These are phyloP conservation scores for Gyrodon lividus DNA, from an alignment of 768 basidiomycete genomes.

Conservation along the genomic window DNA sequence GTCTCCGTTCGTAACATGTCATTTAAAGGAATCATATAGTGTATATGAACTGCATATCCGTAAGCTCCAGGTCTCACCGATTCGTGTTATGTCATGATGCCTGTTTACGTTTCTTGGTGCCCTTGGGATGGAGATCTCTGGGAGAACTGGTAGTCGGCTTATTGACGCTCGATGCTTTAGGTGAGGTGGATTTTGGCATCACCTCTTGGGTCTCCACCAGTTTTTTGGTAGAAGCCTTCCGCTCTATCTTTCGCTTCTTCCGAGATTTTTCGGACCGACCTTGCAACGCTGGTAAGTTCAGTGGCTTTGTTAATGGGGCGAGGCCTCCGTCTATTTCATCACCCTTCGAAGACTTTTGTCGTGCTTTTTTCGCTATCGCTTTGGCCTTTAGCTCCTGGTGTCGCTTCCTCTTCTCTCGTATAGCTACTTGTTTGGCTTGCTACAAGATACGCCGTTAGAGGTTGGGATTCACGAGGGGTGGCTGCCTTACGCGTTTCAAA, in stretches of 20 bases:
- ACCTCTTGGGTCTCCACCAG: neutral
- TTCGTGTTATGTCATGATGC: constrained; percentile 5
- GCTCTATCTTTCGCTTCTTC: constrained; percentile 20
- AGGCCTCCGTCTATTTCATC: neutral
- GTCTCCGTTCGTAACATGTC: constrained; percentile 5
- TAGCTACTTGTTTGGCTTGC: constrained; percentile 45
- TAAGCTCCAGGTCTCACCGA: neutral
- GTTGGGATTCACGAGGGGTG: neutral
- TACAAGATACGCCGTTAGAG: constrained; percentile 21
- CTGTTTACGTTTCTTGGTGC: neutral
- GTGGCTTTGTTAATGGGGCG: neutral
- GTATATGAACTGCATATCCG: constrained; percentile 7
- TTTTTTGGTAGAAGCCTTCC: neutral
- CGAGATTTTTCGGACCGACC: neutral
- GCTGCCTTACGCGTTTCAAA: constrained; percentile 54
- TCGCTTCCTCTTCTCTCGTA: constrained; percentile 49
- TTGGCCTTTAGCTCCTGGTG: constrained; percentile 46
- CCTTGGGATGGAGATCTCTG: neutral
- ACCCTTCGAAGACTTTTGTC: neutral
- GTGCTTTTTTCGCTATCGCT: constrained; percentile 37
- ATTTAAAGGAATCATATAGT: constrained; percentile 7
- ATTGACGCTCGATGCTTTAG: neutral
- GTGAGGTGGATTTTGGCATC: constrained; percentile 1
- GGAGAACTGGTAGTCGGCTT: constrained; percentile 5
- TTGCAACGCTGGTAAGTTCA: neutral